These are phyloP conservation scores for Camptophora hylomeconis DNA, from an alignment of 2,329 filamentous ascomycete genomes.

Conservation along the genomic window DNA sequence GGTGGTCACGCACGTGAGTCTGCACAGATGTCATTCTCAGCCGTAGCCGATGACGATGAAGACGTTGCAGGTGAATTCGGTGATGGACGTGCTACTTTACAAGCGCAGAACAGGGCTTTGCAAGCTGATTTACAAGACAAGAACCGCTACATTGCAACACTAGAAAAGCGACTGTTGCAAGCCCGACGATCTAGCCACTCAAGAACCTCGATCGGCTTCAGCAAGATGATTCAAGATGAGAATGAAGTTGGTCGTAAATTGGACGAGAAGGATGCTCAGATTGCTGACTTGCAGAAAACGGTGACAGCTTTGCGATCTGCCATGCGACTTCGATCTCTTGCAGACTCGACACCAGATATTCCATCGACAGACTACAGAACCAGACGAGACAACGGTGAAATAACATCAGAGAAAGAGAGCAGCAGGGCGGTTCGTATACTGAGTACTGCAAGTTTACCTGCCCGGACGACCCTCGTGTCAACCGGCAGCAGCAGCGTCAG, in stretches of 20 bases:
- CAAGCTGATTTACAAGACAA: constrained; percentile 95
- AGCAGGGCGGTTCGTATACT: constrained; percentile 1
- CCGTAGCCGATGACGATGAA: constrained; percentile 39
- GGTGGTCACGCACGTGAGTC: constrained; percentile 24
- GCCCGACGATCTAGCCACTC: constrained; percentile 83
- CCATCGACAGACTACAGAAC: constrained; percentile 21
- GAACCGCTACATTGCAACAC: constrained; percentile 85
- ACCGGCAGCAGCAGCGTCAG: constrained; percentile 5
- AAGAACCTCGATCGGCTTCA: constrained; percentile 65
- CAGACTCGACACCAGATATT: constrained; percentile 42
- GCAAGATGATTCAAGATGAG: constrained; percentile 59
- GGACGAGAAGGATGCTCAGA: constrained; percentile 90
- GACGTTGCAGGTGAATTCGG: constrained; percentile 70
- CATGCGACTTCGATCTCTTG: constrained; percentile 71
- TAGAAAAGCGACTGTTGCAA: constrained; percentile 85
- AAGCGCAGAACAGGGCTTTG: constrained; percentile 78
- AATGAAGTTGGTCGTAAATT: constrained; percentile 71
- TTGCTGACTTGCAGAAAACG: constrained; percentile 90
- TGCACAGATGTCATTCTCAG: constrained; percentile 21
- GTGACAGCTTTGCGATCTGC: constrained; percentile 72
- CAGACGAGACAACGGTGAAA: constrained; percentile 12
- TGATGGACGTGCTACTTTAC: constrained; percentile 69
- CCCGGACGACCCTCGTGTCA: neutral
- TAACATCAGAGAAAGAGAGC: constrained; percentile 2
- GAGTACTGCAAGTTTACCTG: neutral